A percentile compares a stretch with the other conserved stretches of the same genome.
Evolutionary conservation across 2,329 filamentous ascomycete species (phyloP).

Genomic region (Diaporthe australafricana): DNA sequence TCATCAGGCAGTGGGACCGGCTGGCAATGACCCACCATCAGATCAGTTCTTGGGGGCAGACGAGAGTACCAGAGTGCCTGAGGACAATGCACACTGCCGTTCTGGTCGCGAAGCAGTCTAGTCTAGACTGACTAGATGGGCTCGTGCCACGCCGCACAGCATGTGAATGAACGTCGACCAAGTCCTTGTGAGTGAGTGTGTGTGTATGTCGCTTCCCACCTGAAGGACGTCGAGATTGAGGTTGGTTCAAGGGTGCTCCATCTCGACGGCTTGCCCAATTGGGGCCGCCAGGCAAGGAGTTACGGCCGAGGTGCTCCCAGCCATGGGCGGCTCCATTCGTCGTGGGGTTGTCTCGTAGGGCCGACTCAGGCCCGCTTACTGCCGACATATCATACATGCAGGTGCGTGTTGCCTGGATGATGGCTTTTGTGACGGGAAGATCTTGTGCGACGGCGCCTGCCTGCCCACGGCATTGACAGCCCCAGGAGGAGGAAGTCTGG

Average conservation of each 20-base stretch:
- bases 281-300: constrained; percentile 1
- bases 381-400: constrained; percentile 1
- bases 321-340: neutral
- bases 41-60: too few relatives aligned
- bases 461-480: constrained; percentile 5
- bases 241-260: neutral
- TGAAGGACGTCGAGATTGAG: neutral
- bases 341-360: constrained; percentile 18
- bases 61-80: neutral
- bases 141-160: constrained; percentile 12
- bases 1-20: neutral
- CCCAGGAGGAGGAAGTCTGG: neutral
- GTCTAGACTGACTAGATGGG: neutral
- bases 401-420: neutral
- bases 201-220: neutral
- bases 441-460: neutral
- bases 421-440: neutral
- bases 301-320: constrained; percentile 22
- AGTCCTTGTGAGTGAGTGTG: neutral
- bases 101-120: neutral
- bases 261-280: constrained; percentile 13
- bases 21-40: constrained; percentile 1
- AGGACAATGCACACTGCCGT: neutral
- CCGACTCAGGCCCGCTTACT: constrained; percentile 9
- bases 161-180: neutral